phyloP scores from a whole-genome alignment of 208 protist species.

The Acanthamoeba polyphaga region DNA sequence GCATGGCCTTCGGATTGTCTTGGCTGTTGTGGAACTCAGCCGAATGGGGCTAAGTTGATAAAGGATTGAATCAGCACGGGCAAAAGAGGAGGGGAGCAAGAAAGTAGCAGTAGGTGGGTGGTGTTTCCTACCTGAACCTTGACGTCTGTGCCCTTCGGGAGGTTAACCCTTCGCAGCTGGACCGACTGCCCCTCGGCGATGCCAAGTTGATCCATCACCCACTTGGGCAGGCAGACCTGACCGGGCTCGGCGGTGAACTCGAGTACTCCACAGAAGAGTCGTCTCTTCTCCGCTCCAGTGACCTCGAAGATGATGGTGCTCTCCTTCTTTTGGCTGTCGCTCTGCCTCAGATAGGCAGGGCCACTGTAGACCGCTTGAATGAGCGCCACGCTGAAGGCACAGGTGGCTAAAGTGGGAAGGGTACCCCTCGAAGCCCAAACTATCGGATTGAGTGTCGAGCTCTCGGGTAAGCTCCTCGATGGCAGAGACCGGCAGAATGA shows the following conservation, averaged over 20 bases:
- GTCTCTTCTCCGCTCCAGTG: constrained; percentile 24
- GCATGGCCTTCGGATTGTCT: constrained; percentile 66
- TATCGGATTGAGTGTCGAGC: constrained; percentile 47
- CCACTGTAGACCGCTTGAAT: not conserved
- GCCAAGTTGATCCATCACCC: constrained; percentile 70
- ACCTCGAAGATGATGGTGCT: constrained; percentile 68
- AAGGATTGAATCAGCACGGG: not conserved
- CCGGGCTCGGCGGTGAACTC: constrained; percentile 52
- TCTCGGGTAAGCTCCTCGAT: constrained; percentile 53
- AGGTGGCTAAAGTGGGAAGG: not conserved
- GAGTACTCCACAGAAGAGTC: constrained; percentile 62
- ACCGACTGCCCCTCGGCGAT: constrained; percentile 15
- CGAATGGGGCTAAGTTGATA: constrained; percentile 28
- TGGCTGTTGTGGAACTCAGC: constrained; percentile 62
- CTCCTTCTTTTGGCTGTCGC: not conserved
- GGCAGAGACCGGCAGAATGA: constrained; percentile 52
- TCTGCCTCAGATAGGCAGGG: not conserved
- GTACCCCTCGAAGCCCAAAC: constrained; percentile 38
- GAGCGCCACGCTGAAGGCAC: not conserved
- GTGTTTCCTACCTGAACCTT: constrained; percentile 22
- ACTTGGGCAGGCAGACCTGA: constrained; percentile 38
- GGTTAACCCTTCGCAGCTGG: constrained; percentile 68
- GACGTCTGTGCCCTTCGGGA: constrained; percentile 59
- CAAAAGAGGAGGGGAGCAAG: not conserved
- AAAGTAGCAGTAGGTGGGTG: not conserved